phyloP scores from a whole-genome alignment of 768 basidiomycete species.

The Auricularia auricula-judae region DNA sequence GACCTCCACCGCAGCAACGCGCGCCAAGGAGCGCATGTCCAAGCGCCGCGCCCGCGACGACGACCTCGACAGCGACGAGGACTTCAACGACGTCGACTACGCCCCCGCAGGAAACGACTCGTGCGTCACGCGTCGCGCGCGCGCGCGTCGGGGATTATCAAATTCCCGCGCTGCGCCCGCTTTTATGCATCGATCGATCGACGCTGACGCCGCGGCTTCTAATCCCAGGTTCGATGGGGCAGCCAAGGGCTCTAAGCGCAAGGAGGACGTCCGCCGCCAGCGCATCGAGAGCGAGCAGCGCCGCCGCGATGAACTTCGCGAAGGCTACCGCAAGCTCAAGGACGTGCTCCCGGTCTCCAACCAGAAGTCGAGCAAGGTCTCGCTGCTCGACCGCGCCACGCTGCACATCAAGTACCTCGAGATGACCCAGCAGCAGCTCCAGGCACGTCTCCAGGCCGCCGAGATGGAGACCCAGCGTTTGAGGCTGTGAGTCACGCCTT shows the following conservation, averaged over 20 bases:
- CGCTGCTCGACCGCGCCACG: slow-evolving; percentile 73
- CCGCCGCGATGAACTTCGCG: slow-evolving; percentile 83
- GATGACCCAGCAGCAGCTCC: slow-evolving; percentile 62
- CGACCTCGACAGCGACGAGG: background rate
- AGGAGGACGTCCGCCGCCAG: slow-evolving; percentile 79
- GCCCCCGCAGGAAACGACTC: background rate
- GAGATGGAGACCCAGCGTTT: slow-evolving; percentile 75
- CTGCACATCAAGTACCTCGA: slow-evolving; percentile 78
- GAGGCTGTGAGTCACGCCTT: slow-evolving; percentile 34
- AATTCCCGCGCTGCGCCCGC: background rate
- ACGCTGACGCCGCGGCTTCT: background rate
- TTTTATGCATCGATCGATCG: background rate
- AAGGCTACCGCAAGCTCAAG: slow-evolving; percentile 85
- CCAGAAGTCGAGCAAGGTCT: slow-evolving; percentile 90
- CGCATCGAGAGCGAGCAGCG: slow-evolving; percentile 92
- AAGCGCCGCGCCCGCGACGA: background rate
- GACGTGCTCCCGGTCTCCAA: slow-evolving; percentile 81
- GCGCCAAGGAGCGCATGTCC: background rate
- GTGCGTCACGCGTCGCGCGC: background rate
- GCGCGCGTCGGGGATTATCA: no score
- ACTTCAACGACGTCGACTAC: background rate
- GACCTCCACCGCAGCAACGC: background rate
- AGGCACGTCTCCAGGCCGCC: slow-evolving; percentile 64
- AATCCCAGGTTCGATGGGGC: background rate
- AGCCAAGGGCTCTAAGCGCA: background rate